These are phyloP conservation scores for Ocimum tenuiflorum DNA, from an alignment of 257 asterid species.

Conservation along the genomic window DNA sequence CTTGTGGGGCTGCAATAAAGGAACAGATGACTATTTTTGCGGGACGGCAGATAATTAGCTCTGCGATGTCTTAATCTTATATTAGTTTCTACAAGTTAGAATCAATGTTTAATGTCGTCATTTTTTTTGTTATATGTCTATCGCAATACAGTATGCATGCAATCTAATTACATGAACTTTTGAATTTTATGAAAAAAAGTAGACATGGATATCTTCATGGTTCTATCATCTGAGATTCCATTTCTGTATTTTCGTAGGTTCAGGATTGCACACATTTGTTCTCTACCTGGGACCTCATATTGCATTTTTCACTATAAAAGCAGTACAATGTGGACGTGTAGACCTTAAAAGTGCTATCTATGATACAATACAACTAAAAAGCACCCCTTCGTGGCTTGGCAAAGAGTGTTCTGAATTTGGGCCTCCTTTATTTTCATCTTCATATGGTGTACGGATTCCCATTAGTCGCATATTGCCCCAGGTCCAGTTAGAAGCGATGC, in stretches of 20 bases:
- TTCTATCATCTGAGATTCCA: constrained; percentile 5
- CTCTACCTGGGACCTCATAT: constrained; percentile 92
- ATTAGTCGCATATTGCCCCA: constrained; percentile 79
- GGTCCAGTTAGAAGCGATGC: constrained; percentile 79
- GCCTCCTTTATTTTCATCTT: constrained; percentile 55
- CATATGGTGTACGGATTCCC: constrained; percentile 57
- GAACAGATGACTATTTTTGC: background rate
- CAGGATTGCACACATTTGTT: constrained; percentile 93
- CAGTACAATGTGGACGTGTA: constrained; percentile 81
- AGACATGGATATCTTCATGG: background rate
- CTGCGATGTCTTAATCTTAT: background rate
- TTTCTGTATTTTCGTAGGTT: constrained; percentile 39
- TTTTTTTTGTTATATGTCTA: background rate
- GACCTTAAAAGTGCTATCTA: constrained; percentile 86
- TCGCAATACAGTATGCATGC: background rate
- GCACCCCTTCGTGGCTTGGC: constrained; percentile 73
- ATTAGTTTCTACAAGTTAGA: background rate
- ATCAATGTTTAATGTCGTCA: background rate
- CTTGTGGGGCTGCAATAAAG: background rate
- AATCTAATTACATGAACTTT: background rate
- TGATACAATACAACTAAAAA: constrained; percentile 75
- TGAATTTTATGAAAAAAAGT: background rate
- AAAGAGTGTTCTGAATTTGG: constrained; percentile 78
- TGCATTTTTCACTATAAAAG: constrained; percentile 79
- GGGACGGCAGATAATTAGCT: background rate